Evolutionary conservation across 164 flowering plant genomes (phyloP).

Genomic region (Berberis vulgaris): DNA sequence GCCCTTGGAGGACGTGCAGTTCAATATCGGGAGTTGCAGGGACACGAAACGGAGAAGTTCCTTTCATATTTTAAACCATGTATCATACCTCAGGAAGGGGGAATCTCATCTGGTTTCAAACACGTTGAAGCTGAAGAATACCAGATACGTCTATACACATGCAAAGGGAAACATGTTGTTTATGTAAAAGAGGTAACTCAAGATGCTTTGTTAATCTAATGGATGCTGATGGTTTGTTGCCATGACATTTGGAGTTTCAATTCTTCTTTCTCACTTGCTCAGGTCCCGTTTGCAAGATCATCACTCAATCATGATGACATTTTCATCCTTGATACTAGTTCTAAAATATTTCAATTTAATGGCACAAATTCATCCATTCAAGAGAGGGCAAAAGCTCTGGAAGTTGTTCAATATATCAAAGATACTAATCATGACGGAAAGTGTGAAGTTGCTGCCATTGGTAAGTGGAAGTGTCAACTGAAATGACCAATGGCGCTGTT

Average conservation of each 20-base stretch:
- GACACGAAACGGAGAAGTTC: constrained; percentile 95
- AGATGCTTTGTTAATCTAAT: neutral
- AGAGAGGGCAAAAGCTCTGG: constrained; percentile 99
- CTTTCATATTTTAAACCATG: constrained; percentile 97
- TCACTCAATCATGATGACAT: constrained; percentile 97
- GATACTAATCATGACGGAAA: constrained; percentile 96
- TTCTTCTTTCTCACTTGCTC: constrained; percentile 9
- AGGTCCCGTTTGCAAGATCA: constrained; percentile 94
- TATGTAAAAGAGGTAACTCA: constrained; percentile 93
- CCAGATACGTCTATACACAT: constrained; percentile 65
- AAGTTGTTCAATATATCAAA: constrained; percentile 93
- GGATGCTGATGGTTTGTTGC: neutral
- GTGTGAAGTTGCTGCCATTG: constrained; percentile 91
- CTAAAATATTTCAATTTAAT: constrained; percentile 94
- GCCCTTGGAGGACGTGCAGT: constrained; percentile 99
- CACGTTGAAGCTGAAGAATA: constrained; percentile 77
- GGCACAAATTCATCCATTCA: constrained; percentile 95
- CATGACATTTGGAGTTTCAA: constrained; percentile 5
- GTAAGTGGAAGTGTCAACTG: constrained; percentile 33
- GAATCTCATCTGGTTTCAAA: constrained; percentile 87
- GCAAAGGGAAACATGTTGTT: constrained; percentile 94
- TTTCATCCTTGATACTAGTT: constrained; percentile 83
- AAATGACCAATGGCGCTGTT: constrained; percentile 2
- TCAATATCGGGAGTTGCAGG: constrained; percentile 98
- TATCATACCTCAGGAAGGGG: constrained; percentile 93